Evolutionary conservation across 352 stramenopile species (phyloP), one percentile per base, ranked within the genome.

Genomic region (Pseudoperonospora humuli): DNA sequence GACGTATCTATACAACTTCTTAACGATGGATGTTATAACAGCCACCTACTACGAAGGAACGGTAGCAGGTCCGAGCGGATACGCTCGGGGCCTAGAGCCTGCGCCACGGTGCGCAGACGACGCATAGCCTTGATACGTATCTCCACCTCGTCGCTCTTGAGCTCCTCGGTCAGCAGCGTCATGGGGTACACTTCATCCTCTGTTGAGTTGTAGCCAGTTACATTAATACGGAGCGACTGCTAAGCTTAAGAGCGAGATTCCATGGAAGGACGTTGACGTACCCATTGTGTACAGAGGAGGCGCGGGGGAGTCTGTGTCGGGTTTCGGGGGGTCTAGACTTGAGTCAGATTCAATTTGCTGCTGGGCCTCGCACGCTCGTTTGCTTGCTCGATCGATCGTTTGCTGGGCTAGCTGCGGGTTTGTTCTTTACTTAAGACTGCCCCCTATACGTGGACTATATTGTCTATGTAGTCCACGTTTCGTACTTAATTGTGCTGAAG

Each of bases 101-200:
- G 83, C 7, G 84, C 88, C 21, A 98, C 89, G 5, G 94, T 91
- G 25, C 75, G 75, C 28, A 98, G 69, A 25, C 87, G 84, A 10
- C 91, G 86, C 86, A 98, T 97, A 39, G 86, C 85, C 56, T 96
- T 94, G 57, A 98, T 93, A 39, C 89, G 82, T 10, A 79, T 94
- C 66, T 96, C 90, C 23, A 92, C 81, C 54, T 93, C 89, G 44
- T 94, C 84, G 50, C 70, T 88, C 64, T 92, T 88, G 45, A 97
- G 65, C 65, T 98, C 88, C 52, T 90, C 82, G 36, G 80, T 86
- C 34, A 97, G 89, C 26, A 98, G 74, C 52, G 94, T 81, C 51
- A 92, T 81, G 37, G 80, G 80, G 57, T 92, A 76, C 59, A 87
- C 74, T 64, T 91, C 78, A 57, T 91, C 78, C 61, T 87, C 75